A percentile compares a stretch with the other conserved stretches of the same genome.
Conservation (phyloP, 2,329 filamentous ascomycete genomes). For the Pyrenochaeta sp. region DNA sequence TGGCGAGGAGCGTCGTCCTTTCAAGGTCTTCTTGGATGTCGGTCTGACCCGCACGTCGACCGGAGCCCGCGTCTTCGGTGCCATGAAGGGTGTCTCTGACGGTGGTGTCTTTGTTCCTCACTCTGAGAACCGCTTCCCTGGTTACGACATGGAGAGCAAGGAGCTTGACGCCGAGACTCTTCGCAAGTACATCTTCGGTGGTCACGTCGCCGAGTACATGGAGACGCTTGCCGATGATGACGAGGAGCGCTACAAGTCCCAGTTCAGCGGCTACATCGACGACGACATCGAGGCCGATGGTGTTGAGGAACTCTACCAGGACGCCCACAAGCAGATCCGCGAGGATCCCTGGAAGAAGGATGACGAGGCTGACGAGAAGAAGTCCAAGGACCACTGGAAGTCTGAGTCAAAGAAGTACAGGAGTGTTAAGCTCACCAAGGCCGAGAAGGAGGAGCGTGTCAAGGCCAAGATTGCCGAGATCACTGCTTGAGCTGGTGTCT, state of each 20-base stretch:
- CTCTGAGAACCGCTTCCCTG: conserved; percentile 99
- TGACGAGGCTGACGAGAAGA: conserved; percentile 78
- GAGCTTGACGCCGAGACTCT: conserved; percentile 97
- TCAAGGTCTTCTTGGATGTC: conserved; percentile 99
- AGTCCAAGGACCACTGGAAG: conserved; percentile 98
- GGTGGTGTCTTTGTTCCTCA: conserved; percentile 96
- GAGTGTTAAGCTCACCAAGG: conserved; percentile 78
- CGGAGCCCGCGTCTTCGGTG: conserved; percentile 97
- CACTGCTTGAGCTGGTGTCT: conserved; percentile 53
- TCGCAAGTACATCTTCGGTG: conserved; percentile 98
- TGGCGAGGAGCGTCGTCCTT: conserved; percentile 88
- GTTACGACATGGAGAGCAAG: conserved; percentile 96
- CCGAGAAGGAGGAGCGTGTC: conserved; percentile 81
- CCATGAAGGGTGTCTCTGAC: conserved; percentile 99
- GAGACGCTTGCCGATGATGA: conserved; percentile 99
- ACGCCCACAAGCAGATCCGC: conserved; percentile 96
- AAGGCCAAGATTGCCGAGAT: conserved; percentile 91
- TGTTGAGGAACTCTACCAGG: conserved; percentile 93
- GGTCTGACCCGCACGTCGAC: conserved; percentile 97
- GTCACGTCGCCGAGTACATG: conserved; percentile 99
- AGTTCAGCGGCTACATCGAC: conserved; percentile 98
- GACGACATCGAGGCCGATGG: conserved; percentile 96
- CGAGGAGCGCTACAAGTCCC: conserved; percentile 98
- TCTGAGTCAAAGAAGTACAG: conserved; percentile 91
- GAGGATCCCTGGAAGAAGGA: conserved; percentile 98